Evolutionary conservation across 495 filamentous ascomycete species (phyloP).

Genomic region (Penicillium maclennaniae): DNA sequence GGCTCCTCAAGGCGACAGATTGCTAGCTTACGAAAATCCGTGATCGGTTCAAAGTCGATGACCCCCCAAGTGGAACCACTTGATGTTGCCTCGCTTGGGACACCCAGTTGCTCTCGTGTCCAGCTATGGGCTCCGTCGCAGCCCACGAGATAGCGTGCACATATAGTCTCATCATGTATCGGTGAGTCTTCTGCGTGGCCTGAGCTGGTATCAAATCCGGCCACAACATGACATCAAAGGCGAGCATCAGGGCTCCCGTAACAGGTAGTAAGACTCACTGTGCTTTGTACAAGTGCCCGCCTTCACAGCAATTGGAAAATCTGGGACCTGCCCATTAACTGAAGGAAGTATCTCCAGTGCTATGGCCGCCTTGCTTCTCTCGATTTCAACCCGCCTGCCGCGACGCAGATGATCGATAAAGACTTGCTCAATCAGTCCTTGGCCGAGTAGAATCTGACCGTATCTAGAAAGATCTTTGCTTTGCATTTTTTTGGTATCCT

Average conservation of each 20-base stretch:
- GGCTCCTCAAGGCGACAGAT: neutral
- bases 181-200: no score
- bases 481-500: neutral
- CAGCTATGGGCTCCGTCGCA: conserved; percentile 26
- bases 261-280: neutral
- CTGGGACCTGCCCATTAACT: no score
- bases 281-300: neutral
- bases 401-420: conserved; percentile 1
- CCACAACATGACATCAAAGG: no score
- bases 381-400: neutral
- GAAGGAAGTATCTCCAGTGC: neutral
- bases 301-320: neutral
- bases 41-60: conserved; percentile 24
- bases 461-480: neutral
- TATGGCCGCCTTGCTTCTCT: neutral
- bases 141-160: conserved; percentile 26
- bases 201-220: no score
- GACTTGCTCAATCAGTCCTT: conserved; percentile 2
- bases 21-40: conserved; percentile 16
- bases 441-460: neutral
- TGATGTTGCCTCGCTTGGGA: conserved; percentile 7
- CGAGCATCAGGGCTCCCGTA: no score
- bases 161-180: conserved; percentile 11
- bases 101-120: conserved; percentile 16
- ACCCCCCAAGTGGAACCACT: conserved; percentile 19